These are phyloP conservation scores for Diaporthe sp. DNA, from an alignment of 2,329 filamentous ascomycete species.

Conservation along the genomic window DNA sequence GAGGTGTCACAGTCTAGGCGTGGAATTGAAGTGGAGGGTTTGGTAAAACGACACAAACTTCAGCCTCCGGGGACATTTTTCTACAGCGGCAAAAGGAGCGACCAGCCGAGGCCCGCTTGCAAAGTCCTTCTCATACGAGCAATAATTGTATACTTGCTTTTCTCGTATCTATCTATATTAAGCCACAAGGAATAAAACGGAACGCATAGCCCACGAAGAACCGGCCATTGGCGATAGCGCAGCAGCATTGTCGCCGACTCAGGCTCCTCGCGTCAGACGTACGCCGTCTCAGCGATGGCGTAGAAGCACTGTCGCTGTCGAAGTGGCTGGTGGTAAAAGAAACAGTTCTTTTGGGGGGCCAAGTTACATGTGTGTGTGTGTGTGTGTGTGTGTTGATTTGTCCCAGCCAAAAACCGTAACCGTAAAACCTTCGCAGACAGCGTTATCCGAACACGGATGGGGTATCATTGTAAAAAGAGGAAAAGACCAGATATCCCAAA, in stretches of 20 bases:
- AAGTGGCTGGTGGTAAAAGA: slow-evolving; percentile 45
- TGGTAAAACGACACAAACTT: neutral
- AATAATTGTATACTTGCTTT: neutral
- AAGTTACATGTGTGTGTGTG: neutral
- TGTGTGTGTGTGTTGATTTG: neutral
- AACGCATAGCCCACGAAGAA: slow-evolving; percentile 41
- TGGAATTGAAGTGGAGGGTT: too few species aligned
- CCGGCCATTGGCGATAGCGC: slow-evolving; percentile 61
- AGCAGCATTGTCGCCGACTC: slow-evolving; percentile 64
- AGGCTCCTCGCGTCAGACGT: slow-evolving; percentile 58
- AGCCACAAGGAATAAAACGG: slow-evolving; percentile 23
- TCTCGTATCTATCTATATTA: neutral
- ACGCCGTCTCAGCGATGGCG: slow-evolving; percentile 69
- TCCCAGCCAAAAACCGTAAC: slow-evolving; percentile 41
- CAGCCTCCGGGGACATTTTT: neutral
- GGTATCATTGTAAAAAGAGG: slow-evolving; percentile 62
- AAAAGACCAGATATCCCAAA: slow-evolving; percentile 44
- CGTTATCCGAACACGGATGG: slow-evolving; percentile 67
- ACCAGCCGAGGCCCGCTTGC: neutral
- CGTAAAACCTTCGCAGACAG: slow-evolving; percentile 53
- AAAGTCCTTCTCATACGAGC: neutral
- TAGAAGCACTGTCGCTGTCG: slow-evolving; percentile 69
- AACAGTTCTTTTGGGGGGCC: slow-evolving; percentile 42
- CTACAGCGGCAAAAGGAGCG: neutral
- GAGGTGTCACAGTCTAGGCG: neutral